Evolutionary conservation across 495 filamentous ascomycete genomes (phyloP), one percentile per base, ranked within the genome.

Genomic region (Podospora appendiculata): DNA sequence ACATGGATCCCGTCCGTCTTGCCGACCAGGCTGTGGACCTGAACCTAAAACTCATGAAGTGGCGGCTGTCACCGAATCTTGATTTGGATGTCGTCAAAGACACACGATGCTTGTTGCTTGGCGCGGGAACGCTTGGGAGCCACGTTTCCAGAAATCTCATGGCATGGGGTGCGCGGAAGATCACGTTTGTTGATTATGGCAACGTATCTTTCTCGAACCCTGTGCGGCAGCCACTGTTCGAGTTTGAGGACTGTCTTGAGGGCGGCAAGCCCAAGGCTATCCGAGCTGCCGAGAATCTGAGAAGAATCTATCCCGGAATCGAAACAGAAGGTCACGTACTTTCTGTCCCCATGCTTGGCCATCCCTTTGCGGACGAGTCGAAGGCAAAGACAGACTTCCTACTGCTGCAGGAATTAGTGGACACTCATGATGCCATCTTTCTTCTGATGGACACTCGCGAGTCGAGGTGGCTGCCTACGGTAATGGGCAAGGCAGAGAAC

Each of bases 41-140:
- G 45, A 98, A 98, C 61, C 76, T 96, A 53, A 97, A 96, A 70
- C 78, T 98, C 48, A 98, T 98, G 81, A 96, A 96, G 72, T 98
- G 93, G 93, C 83, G 93, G 25, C 88, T 98, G 51, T 88, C 90
- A 16, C 93, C 93, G 7, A 81, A 81, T 42, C 74, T 98, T 18
- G 79, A 97, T 63, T 83, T 98, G 11, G 89, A 95, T 10, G 83
- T 78, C 47, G 88, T 97, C 61, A 96, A 95, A 64, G 78, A 85
- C 42, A 92, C 93, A 7, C 95, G 83, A 58, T 98, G 93, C 61
- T 80, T 98, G 41, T 71, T 98, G 33, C 83, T 98, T n/a, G 93
- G 93, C 18, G 90, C 93, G 11, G 93, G 93, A 18, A 98, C 93
- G 2, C 79, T 98, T 13, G 93, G 93, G 33, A 89, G 88, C 49